Evolutionary conservation across 495 filamentous ascomycete genomes (phyloP), one percentile per base, ranked within the genome.

Genomic region (Penicillium subrubescens): DNA sequence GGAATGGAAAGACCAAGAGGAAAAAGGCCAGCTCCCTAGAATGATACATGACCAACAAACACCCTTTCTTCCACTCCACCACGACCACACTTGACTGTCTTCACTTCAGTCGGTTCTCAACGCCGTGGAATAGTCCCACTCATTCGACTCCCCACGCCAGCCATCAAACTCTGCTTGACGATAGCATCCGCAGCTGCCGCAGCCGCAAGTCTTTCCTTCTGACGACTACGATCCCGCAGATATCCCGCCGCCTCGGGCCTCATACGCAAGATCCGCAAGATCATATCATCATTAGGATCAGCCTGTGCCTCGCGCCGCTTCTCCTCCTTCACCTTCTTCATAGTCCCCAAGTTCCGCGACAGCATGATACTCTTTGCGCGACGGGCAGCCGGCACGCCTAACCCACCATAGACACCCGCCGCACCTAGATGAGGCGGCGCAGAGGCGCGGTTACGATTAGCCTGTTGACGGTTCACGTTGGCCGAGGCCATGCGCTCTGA

Each of bases 241-340:
- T 99, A 99, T 41, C 85, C 79, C 44, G 88, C 87, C n/a, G 95
- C 96, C 81, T 98, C 95, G 17, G 94, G 93, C 54, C 95, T 83
- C 95, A 99, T 99, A 54, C 95, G 87, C 67, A 99, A 75, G 64
- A 99, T 98, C 15, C 95, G 86, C 43, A 99, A 78, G 64, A 99
- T 98, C 91, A 98, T 97, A 73, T 99, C 95, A 73, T 99, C 95
- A 73, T 90, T 97, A 8, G 96, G 94, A 67, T 98, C 96, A 4
- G 96, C 94, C 74, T 99, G 95, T 14, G 92, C 92, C 72, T 97
- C 94, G 65, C 91, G 92, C 57, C 95, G 84, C 77, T 97, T 97
- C 76, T 97, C 94, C 73, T 95, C 92, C 71, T 99, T 99, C 50
- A 90, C 92, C 71, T 94, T 92, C 70, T 84, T 88, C 93, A 99